Evolutionary conservation across 192 early-diverging fungal genomes (phyloP).

Genomic region (Podila clonocystis): DNA sequence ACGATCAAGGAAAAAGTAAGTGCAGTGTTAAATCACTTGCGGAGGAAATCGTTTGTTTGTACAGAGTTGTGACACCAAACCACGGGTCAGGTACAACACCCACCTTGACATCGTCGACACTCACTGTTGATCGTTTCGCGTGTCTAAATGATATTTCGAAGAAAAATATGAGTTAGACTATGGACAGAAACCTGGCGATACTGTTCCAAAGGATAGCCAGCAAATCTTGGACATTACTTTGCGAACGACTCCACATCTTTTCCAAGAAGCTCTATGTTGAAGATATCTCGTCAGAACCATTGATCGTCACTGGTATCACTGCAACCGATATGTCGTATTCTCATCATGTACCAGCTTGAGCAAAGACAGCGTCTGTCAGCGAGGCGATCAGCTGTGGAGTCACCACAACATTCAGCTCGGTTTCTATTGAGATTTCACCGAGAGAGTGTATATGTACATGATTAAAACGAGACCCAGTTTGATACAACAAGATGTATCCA

Average conservation of each 20-base stretch:
- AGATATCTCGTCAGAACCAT: too few species aligned
- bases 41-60: background rate
- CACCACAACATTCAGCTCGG: conserved; percentile 32
- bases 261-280: conserved; percentile 41
- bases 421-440: conserved; percentile 4
- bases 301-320: background rate
- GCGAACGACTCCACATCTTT: conserved; percentile 54
- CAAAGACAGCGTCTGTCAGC: conserved; percentile 48
- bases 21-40: background rate
- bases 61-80: background rate
- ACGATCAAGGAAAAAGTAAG: background rate
- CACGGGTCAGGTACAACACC: background rate
- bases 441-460: background rate
- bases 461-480: background rate
- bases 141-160: conserved; percentile 26
- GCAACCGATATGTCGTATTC: background rate
- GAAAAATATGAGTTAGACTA: background rate
- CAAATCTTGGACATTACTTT: conserved; percentile 16
- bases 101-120: conserved; percentile 57
- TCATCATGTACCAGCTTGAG: conserved; percentile 38
- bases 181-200: background rate
- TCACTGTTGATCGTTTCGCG: conserved; percentile 51
- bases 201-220: too few species aligned
- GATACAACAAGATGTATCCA: background rate
- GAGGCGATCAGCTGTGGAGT: conserved; percentile 55